Conservation (phyloP, 305 asterid species). For the Plantago coronopus region DNA sequence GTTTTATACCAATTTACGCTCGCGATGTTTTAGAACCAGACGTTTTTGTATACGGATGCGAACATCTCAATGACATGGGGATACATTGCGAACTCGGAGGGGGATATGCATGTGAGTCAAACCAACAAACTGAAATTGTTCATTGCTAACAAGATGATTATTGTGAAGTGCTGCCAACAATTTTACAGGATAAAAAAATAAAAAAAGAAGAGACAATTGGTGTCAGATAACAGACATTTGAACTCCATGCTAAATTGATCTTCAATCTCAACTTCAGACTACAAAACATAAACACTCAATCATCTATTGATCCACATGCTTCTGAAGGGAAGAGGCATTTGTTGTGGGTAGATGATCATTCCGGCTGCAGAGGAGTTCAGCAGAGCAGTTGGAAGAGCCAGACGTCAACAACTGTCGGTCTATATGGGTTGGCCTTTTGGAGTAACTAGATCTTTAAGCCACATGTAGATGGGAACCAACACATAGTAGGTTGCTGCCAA, state of each 20-base stretch:
- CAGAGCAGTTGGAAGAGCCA: conserved; percentile 18
- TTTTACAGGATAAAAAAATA: background rate
- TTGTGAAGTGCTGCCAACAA: background rate
- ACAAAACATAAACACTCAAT: no score
- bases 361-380: conserved; percentile 9
- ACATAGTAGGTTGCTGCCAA: conserved; percentile 74
- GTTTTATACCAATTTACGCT: no score
- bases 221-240: background rate
- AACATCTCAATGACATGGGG: no score
- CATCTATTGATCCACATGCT: background rate
- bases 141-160: no score
- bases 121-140: no score
- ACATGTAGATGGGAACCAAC: conserved; percentile 89
- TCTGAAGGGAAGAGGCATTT: background rate
- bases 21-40: no score
- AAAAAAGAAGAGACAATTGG: background rate
- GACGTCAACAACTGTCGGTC: conserved; percentile 15
- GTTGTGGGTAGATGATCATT: background rate
- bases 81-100: no score
- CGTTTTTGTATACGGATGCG: no score
- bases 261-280: no score
- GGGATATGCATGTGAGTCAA: no score
- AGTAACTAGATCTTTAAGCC: conserved; percentile 81
- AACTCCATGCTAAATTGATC: background rate
- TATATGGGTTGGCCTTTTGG: conserved; percentile 80